Evolutionary conservation across 257 asterid genomes (phyloP).

Genomic region (Solanum arcanum): DNA sequence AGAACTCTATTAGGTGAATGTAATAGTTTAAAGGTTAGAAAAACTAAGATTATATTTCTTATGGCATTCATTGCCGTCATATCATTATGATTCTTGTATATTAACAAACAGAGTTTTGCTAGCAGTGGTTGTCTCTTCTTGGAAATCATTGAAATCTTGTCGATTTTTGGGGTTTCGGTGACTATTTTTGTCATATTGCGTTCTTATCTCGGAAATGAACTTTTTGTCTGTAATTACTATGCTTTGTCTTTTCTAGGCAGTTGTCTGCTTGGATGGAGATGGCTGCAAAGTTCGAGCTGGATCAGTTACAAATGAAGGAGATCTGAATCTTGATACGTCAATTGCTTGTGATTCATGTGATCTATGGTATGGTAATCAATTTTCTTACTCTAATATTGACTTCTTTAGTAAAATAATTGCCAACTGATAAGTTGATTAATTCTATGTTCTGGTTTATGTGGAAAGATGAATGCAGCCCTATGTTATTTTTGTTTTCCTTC

Average conservation of each 20-base stretch:
- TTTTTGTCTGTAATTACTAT: conserved; percentile 15
- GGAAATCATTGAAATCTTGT: background rate
- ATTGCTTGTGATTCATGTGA: conserved; percentile 99
- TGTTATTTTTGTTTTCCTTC: background rate
- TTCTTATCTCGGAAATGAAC: background rate
- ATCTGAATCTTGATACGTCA: conserved; percentile 80
- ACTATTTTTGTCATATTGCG: background rate
- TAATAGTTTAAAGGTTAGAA: background rate
- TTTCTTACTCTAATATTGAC: background rate
- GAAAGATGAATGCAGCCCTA: background rate
- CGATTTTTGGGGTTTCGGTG: background rate
- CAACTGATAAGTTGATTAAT: background rate
- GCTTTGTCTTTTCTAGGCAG: conserved; percentile 68
- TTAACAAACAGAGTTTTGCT: background rate
- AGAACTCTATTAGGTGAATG: background rate
- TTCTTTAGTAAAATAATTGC: background rate
- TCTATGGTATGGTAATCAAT: conserved; percentile 63
- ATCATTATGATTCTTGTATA: background rate
- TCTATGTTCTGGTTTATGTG: background rate
- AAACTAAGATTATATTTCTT: background rate
- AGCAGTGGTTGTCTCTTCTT: background rate
- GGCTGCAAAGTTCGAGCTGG: conserved; percentile 82
- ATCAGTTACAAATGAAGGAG: conserved; percentile 53
- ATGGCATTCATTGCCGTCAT: background rate
- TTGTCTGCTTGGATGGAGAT: conserved; percentile 93